Evolutionary conservation across 1,139 yeast genomes (phyloP), one percentile per base, ranked within the genome.

Genomic region (Magnusiomyces paraingens): DNA sequence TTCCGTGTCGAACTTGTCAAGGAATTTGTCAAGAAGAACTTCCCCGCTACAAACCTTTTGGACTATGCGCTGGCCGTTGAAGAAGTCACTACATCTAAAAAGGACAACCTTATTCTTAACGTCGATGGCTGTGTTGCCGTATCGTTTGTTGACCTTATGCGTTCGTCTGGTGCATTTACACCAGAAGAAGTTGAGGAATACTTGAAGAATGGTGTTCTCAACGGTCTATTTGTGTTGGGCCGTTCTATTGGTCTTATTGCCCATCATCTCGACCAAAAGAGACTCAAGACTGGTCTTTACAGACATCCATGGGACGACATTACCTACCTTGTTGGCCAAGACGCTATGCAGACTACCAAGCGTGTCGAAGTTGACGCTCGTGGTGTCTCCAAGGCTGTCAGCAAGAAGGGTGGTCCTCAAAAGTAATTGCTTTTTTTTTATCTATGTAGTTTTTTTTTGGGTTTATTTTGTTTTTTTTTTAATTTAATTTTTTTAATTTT

Each of bases 271-370:
- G 78, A 74, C 60, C 78, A 74, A 68, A 74, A 74, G 74, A 67
- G 78, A 51, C 70, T 74, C 61, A 70, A 73, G 67, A 73, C 77
- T 52, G 77, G 77, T 40, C 67, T 74, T 36, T 74, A 74, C 69
- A 68, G 78, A 57, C 78, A 74, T 61, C 77, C 78, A 32, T 74
- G 78, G 77, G 78, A 74, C 57, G 78, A 74, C 57, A 73, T 74
- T 61, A 72, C 76, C 55, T 74, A 74, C 61, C 61, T 73, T 51
- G 72, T 71, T 51, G 72, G 72, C 52, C 68, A 67, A 61, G 70
- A 70, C 52, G 69, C 70, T 49, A 66, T 68, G 51, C 61, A 58
- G 52, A 56, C 62, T 53, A 61, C 55, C 60, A 67, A 66, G 62
- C 67, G 72, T 43, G 71, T 68, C 32, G 71, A 67, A 57, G 70